Evolutionary conservation across 2,329 filamentous ascomycete species (phyloP).

Genomic region (Coniochaeta prunicola): DNA sequence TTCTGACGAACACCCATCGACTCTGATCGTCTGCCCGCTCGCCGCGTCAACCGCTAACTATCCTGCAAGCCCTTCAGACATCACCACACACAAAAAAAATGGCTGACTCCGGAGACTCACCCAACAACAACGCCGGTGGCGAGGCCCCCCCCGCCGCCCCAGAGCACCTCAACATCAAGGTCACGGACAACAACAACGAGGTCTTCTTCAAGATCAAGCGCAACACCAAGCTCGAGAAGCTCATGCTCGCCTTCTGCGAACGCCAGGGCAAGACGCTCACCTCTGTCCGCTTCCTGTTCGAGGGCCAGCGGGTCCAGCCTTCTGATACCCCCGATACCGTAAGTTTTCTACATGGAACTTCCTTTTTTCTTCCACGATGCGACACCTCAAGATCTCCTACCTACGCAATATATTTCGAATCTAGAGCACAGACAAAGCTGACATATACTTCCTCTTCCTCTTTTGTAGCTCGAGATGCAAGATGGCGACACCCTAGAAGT

Average conservation of each 20-base stretch:
- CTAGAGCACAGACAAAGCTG: background rate
- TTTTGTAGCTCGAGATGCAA: conserved; percentile 78
- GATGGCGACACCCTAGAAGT: conserved; percentile 96
- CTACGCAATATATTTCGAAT: no score
- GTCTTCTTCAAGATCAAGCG: conserved; percentile 99
- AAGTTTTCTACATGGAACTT: conserved; percentile 39
- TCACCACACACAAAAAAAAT: conserved; percentile 24
- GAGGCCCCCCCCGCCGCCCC: conserved; percentile 32
- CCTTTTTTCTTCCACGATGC: background rate
- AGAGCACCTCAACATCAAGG: conserved; percentile 98
- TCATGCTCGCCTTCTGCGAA: conserved; percentile 98
- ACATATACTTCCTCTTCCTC: conserved; percentile 6
- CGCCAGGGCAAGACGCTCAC: conserved; percentile 80
- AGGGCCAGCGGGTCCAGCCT: conserved; percentile 85
- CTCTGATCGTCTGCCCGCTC: background rate
- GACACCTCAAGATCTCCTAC: background rate
- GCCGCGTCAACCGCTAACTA: background rate
- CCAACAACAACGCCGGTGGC: conserved; percentile 35
- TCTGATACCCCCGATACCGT: conserved; percentile 88
- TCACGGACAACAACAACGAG: conserved; percentile 98
- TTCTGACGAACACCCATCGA: background rate
- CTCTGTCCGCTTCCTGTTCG: conserved; percentile 90
- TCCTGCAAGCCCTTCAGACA: background rate
- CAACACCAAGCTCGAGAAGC: conserved; percentile 88
- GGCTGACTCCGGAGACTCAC: conserved; percentile 40